Evolutionary conservation across 306 rosid genomes (phyloP).

Genomic region (Senna siamea): DNA sequence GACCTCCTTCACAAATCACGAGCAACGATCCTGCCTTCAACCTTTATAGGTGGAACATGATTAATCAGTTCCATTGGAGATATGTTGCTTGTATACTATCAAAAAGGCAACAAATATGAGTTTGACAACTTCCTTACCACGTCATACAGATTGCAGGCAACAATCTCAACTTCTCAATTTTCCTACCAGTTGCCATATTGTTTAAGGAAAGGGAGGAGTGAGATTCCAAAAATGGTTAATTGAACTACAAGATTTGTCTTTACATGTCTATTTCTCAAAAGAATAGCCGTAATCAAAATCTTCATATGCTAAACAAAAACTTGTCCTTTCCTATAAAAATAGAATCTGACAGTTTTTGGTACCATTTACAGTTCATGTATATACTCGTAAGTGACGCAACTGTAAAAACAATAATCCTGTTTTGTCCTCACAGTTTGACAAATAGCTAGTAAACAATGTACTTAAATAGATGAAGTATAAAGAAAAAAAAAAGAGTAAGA

Average conservation of each 20-base stretch:
- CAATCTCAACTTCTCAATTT: background rate
- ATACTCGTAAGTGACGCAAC: background rate
- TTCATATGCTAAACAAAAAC: background rate
- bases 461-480: too few relatives aligned
- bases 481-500: too few relatives aligned
- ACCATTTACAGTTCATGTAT: background rate
- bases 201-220: too few relatives aligned
- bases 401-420: background rate
- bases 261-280: background rate
- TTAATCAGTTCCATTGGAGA: constrained; percentile 98
- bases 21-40: constrained; percentile 90
- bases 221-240: background rate
- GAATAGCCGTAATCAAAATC: background rate
- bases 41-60: constrained; percentile 96
- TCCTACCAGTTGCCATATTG: background rate
- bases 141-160: too few relatives aligned
- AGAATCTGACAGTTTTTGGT: background rate
- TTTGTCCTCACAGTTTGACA: background rate
- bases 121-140: constrained; percentile 2
- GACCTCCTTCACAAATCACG: constrained; percentile 99
- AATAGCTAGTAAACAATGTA: background rate
- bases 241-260: background rate
- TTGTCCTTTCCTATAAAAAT: background rate
- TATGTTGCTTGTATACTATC: constrained; percentile 83
- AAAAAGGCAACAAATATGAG: constrained; percentile 39